Evolutionary conservation across 805 yeast species (phyloP), one percentile per base, ranked within the genome.

Genomic region (Wickerhamiella brachini): DNA sequence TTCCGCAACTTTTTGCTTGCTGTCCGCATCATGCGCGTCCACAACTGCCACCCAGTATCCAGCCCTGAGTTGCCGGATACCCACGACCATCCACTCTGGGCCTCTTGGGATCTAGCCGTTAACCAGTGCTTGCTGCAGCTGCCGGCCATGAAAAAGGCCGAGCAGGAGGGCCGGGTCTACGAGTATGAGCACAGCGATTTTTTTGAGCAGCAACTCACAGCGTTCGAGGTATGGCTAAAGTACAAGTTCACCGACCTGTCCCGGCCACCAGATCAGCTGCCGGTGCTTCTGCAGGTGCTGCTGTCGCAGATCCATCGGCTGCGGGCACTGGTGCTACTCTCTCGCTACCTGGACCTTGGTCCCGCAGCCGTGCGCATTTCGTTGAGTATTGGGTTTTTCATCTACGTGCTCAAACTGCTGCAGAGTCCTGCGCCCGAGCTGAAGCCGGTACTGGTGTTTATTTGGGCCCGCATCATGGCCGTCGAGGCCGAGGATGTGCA

Each of bases 401-500:
- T 97, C 0, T 93, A 93, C 62, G 95, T 93, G 31, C 71, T 90
- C 50, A 87, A 89, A 59, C 73, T 93, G 21, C 69, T 93, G 34
- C 97, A 90, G 63, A 82, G 94, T 53, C 97, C 97, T 0, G 96
- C 97, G 0, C 94, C 86, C 24, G 97, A 93, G 61, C 71, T 93
- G 53, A 88, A 88, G 60, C 97, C 97, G 0, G 95, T 90, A 2
- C 68, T 93, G 52, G 93, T 93, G 1, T 93, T 90, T 61, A 93
- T 93, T 50, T 93, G 98, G 98, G 95, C 97, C 0, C 74, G 97
- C 57, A 87, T 93, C 21, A 87, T 93, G 93, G 89, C 97, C 2
- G 94, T 93, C 22, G 97, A 90, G 66, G 83, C 84, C 64, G 77
- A 79, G 56, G 83, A 84, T 60, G 86, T 95, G 2, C 98, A 93